These are phyloP conservation scores for Casuarina cunninghamiana DNA, from an alignment of 306 rosid genomes.

Conservation along the genomic window DNA sequence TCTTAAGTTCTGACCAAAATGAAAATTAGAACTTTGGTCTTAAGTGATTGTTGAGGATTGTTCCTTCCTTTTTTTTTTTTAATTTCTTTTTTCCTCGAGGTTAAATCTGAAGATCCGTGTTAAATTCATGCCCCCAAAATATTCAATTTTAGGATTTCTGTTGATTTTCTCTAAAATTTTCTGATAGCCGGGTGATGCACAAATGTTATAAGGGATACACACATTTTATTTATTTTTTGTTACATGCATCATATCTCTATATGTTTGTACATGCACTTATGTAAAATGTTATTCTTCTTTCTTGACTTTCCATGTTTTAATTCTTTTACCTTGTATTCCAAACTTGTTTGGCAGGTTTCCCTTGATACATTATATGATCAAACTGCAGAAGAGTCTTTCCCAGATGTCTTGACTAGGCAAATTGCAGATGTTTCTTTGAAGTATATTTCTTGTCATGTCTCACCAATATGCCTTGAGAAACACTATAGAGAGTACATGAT, in stretches of 20 bases:
- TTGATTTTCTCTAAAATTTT: not conserved
- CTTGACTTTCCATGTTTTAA: conserved; percentile 9
- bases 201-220: not conserved
- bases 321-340: conserved; percentile 11
- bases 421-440: conserved; percentile 52
- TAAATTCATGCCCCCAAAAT: not conserved
- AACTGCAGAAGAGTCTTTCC: conserved; percentile 42
- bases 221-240: not conserved
- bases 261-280: not conserved
- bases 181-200: not conserved
- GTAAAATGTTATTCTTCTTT: not conserved
- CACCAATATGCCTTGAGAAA: conserved; percentile 78
- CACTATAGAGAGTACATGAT: conserved; percentile 80
- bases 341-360: conserved; percentile 36
- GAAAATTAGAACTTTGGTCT: not conserved
- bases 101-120: not conserved
- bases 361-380: conserved; percentile 38
- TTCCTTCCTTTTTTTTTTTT: not conserved
- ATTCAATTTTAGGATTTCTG: not conserved
- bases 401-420: conserved; percentile 31
- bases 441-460: conserved; percentile 63
- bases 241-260: not conserved
- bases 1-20: not conserved
- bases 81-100: not conserved
- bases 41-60: not conserved